Conservation (phyloP, 371 early-diverging fungal species). For the Zychaea mexicana region DNA sequence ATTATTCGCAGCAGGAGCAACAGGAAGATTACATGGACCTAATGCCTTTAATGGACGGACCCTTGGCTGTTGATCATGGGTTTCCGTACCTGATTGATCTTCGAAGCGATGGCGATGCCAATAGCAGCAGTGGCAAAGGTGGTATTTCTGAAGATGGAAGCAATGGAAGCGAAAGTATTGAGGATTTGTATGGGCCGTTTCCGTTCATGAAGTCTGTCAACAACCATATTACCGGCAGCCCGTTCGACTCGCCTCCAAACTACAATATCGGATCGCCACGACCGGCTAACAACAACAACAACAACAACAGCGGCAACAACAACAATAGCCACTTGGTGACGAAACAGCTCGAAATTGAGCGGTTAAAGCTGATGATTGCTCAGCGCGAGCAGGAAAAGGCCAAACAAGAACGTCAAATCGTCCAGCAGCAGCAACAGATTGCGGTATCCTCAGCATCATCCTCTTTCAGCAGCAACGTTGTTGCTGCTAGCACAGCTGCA, state of each 20-base stretch:
- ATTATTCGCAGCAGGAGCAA: not conserved
- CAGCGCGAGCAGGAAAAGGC: slow-evolving; percentile 8
- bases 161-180: slow-evolving; percentile 5
- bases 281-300: too few relatives aligned
- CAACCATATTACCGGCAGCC: too few relatives aligned
- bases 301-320: too few relatives aligned
- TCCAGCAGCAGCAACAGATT: not conserved
- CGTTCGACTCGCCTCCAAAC: not conserved
- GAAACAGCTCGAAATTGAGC: slow-evolving; percentile 8
- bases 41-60: not conserved
- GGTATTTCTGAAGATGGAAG: not conserved
- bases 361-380: slow-evolving; percentile 11
- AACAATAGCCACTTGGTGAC: not conserved
- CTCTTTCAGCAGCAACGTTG: not conserved
- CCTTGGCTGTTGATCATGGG: not conserved
- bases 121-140: not conserved
- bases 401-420: slow-evolving; percentile 2
- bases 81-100: not conserved
- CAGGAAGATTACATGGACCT: not conserved
- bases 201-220: not conserved
- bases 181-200: slow-evolving; percentile 18
- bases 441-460: not conserved
- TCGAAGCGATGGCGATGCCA: not conserved
- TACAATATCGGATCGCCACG: too few relatives aligned
- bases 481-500: not conserved